Conservation (phyloP, 345 rosid genomes). For the Pseudoturritis turrita region DNA sequence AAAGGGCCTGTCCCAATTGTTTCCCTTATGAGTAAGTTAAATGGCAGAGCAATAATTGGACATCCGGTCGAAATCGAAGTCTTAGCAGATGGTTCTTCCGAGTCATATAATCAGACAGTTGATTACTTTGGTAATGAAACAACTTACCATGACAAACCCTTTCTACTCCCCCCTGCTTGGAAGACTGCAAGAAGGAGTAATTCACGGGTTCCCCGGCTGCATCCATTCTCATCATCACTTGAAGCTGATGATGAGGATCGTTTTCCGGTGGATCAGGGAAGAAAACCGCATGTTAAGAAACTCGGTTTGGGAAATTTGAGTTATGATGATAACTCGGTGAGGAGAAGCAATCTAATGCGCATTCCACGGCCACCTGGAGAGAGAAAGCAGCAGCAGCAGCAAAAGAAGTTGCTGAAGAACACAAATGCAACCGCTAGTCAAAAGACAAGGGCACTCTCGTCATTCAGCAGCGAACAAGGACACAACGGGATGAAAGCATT, state of each 20-base stretch:
- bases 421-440: constrained; percentile 56
- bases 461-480: constrained; percentile 59
- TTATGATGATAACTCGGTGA: constrained; percentile 37
- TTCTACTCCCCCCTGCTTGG: constrained; percentile 70
- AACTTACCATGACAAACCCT: constrained; percentile 44
- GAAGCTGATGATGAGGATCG: constrained; percentile 43
- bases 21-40: constrained; percentile 72
- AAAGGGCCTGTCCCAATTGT: constrained; percentile 79
- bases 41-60: constrained; percentile 89
- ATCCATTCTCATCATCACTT: constrained; percentile 37
- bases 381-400: constrained; percentile 42
- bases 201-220: constrained; percentile 72
- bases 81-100: constrained; percentile 67
- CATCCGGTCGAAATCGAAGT: constrained; percentile 80
- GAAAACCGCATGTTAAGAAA: constrained; percentile 38
- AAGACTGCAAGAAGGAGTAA: constrained; percentile 89
- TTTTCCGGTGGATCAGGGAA: constrained; percentile 39
- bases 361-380: constrained; percentile 40
- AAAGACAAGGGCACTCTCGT: constrained; percentile 82
- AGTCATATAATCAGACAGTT: constrained; percentile 38
- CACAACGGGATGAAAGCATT: constrained; percentile 28
- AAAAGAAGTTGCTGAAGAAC: constrained; percentile 49
- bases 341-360: constrained; percentile 40
- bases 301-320: constrained; percentile 31
- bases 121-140: constrained; percentile 45